Evolutionary conservation across 2,329 filamentous ascomycete genomes (phyloP), one percentile per base, ranked within the genome.

Genomic region (Diaporthe vaccinii): DNA sequence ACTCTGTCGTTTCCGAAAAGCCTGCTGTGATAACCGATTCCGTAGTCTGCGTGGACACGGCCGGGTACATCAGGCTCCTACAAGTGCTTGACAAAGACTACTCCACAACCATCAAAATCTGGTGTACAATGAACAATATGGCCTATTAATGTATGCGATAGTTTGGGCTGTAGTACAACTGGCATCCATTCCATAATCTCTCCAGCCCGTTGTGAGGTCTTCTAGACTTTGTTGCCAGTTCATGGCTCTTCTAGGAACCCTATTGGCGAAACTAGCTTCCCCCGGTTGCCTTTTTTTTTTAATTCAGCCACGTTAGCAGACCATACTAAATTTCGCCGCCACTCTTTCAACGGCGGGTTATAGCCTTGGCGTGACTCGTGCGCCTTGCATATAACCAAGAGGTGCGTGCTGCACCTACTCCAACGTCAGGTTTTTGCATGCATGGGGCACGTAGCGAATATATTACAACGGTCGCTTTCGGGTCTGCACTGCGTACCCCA

Each of bases 51-150:
- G 51, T 31, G 25, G 51, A 28, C n/a, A 65, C 59, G 28, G n/a
- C 59, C 14, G 12, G 3, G 17, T 39, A 44, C 59, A 65, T 65
- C 14, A 46, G 39, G 22, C 39, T 65, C n/a, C n/a, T 65, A 4
- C 36, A 65, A 20, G 39, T 65, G 28, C n/a, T 65, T 12, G 39
- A 46, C 8, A 20, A 28, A n/a, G 22, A 46, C 10, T 10, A 65
- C 20, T 62, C 22, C 6, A 22, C 44, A 5, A 10, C 22, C 7
- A 28, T 31, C 39, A 44, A 28, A 8, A 53, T 74, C 51, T 17
- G 34, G 14, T 74, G 72, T 5, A n/a, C 31, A 17, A 9, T 74
- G 17, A 58, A 58, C 72, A 20, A 31, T 22, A 41, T 74, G 61
- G 59, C 72, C 36, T 6, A 34, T 34, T 8, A 34, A 34, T 34